phyloP scores from a whole-genome alignment of 2,329 filamentous ascomycete genomes.

The Didymella keratinophila region DNA sequence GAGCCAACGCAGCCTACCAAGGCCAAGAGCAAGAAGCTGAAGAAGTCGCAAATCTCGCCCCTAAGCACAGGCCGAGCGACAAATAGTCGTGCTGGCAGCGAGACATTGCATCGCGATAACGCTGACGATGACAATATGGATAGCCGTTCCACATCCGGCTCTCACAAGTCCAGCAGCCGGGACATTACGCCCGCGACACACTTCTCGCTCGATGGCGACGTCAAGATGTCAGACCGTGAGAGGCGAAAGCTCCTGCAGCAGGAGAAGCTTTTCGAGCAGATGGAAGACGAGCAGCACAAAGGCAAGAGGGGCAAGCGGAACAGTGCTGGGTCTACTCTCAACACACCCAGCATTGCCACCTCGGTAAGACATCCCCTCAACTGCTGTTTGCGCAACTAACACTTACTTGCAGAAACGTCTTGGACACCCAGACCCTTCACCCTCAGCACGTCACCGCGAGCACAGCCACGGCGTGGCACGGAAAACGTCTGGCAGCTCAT shows the following conservation, averaged over 20 bases:
- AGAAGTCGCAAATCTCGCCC: conserved; percentile 60
- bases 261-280: conserved; percentile 68
- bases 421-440: conserved; percentile 48
- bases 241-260: conserved; percentile 69
- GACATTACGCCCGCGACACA: conserved; percentile 67
- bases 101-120: conserved; percentile 58
- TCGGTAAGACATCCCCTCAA: conserved; percentile 48
- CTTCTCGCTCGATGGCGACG: conserved; percentile 55
- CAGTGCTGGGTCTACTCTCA: conserved; percentile 62
- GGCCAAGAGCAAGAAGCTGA: conserved; percentile 60
- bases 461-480: conserved; percentile 47
- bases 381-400: conserved; percentile 34
- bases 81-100: conserved; percentile 68
- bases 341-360: conserved; percentile 57
- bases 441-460: conserved; percentile 46
- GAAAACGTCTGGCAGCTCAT: conserved; percentile 49
- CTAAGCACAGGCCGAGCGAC: conserved; percentile 61
- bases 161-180: conserved; percentile 65
- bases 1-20: conserved; percentile 43
- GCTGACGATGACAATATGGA: conserved; percentile 66
- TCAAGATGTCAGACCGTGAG: conserved; percentile 68
- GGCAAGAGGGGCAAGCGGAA: conserved; percentile 64
- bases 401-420: conserved; percentile 45
- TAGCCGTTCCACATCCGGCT: conserved; percentile 64
- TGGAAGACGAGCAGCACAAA: conserved; percentile 65